These are phyloP conservation scores for Talaromyces islandicus DNA, from an alignment of 2,329 filamentous ascomycete species.

Conservation along the genomic window DNA sequence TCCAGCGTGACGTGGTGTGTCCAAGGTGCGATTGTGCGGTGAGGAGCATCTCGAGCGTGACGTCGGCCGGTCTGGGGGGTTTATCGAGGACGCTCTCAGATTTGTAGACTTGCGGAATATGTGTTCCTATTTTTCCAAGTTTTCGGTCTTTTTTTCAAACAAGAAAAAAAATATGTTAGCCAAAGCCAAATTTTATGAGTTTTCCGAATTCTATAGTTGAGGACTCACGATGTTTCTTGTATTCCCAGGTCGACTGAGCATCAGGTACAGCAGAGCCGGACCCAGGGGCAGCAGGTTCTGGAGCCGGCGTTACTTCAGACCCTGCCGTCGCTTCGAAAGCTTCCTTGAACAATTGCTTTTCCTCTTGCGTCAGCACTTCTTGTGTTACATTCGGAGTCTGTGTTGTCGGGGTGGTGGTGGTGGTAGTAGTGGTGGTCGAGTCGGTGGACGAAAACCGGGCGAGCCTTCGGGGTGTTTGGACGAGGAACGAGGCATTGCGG, in stretches of 20 bases:
- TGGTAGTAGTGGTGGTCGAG: constrained; percentile 4
- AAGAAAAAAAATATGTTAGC: too few species aligned
- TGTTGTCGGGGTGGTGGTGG: constrained; percentile 16
- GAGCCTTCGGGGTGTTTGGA: constrained; percentile 22
- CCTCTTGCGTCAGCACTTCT: background rate
- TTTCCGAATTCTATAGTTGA: too few species aligned
- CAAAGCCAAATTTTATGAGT: too few species aligned
- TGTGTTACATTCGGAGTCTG: constrained; percentile 9
- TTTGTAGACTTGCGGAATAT: constrained; percentile 21
- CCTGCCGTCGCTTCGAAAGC: constrained; percentile 8
- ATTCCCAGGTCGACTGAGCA: constrained; percentile 13
- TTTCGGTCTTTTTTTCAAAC: constrained; percentile 17
- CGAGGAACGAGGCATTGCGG: constrained; percentile 31
- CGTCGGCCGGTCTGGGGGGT: constrained; percentile 70
- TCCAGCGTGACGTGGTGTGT: constrained; percentile 87
- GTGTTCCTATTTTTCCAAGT: constrained; percentile 28
- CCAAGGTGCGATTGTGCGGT: constrained; percentile 84
- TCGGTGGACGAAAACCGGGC: constrained; percentile 30
- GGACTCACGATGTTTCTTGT: constrained; percentile 20
- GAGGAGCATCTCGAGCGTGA: constrained; percentile 86
- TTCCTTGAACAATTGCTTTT: constrained; percentile 9
- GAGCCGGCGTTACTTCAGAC: constrained; percentile 9
- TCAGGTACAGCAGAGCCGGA: background rate
- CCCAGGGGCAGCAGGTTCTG: background rate
- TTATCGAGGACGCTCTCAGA: constrained; percentile 48